These are phyloP conservation scores for Hydnum rufescens DNA, from an alignment of 768 basidiomycete species.

Conservation along the genomic window DNA sequence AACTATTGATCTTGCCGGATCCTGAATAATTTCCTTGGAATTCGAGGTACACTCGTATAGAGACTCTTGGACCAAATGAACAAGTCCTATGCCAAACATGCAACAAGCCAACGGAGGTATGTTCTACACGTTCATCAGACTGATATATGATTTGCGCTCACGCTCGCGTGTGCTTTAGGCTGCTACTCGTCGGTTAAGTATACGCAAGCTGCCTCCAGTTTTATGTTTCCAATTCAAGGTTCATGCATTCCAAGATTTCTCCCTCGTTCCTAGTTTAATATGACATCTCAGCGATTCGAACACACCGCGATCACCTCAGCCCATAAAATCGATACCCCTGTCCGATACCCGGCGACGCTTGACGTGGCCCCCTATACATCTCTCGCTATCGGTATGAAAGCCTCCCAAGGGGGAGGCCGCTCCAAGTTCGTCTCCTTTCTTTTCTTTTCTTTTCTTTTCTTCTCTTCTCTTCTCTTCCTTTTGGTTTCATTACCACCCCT, in stretches of 20 bases:
- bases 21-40: neutral
- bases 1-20: neutral
- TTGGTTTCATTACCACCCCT: no score
- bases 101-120: constrained; percentile 42
- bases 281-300: constrained; percentile 57
- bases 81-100: constrained; percentile 67
- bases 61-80: constrained; percentile 63
- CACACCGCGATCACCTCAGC: constrained; percentile 38
- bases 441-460: no score
- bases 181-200: constrained; percentile 68
- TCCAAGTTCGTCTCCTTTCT: no score
- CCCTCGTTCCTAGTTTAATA: neutral
- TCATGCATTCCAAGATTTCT: constrained; percentile 8
- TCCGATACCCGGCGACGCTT: constrained; percentile 63
- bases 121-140: constrained; percentile 12
- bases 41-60: constrained; percentile 73
- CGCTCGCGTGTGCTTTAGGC: constrained; percentile 25
- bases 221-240: constrained; percentile 94
- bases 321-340: constrained; percentile 65
- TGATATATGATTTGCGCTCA: neutral
- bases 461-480: no score
- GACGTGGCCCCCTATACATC: constrained; percentile 84
- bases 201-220: constrained; percentile 71
- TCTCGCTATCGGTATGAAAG: constrained; percentile 20
- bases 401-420: no score